Base-by-base conservation (phyloP, 805 yeast species). In the Saccharomycopsis sp. region DNA sequence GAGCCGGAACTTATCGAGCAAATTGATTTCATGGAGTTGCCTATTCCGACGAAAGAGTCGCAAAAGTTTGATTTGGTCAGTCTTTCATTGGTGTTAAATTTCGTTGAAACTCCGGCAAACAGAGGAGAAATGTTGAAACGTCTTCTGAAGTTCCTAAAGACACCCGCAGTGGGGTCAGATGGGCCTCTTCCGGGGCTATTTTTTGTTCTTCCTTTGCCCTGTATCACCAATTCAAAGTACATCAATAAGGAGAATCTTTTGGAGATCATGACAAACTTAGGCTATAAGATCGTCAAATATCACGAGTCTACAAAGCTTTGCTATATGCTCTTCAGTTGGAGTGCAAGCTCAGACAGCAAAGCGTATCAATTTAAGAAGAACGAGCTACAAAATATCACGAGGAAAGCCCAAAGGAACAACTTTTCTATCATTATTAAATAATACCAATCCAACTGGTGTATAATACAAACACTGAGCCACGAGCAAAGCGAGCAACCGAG, bases 191-290 rank as follows among this genome's bases (percentile, higher is more conserved):
- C 81, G 3, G 67, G 76, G 38, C 69, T 91, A 3, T 92, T 93
- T 67, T 70, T 93, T 12, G 98, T 93, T 3, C 72, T 93, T 2
- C 99, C 99, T 0, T 75, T 87, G 41, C 97, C 98, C 0, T 93
- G 99, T 68, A 75, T 89, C 1, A 69, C 74, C 7, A 92, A 93
- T 69, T 91, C 97, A 0, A 76, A 98, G 52, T 93, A 92, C 68
- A 82, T 86, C 69, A 79, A 81, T 62, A 74, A 75, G 47, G 68
- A 66, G 0, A 70, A 69, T 24, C 72, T 81, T 7, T 25, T 81
- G 50, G 63, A 69, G 1, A 68, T 70, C 1, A 78, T 91, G 12
- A 78, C 86, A 81, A 38, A 60, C 0, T 71, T 89, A n/a, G 97
- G 97, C 0, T 90, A 83, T 62, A 61, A 58, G 5, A 61, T 74